These are phyloP conservation scores for Microcos paniculata DNA, from an alignment of 345 rosid genomes.

Conservation along the genomic window DNA sequence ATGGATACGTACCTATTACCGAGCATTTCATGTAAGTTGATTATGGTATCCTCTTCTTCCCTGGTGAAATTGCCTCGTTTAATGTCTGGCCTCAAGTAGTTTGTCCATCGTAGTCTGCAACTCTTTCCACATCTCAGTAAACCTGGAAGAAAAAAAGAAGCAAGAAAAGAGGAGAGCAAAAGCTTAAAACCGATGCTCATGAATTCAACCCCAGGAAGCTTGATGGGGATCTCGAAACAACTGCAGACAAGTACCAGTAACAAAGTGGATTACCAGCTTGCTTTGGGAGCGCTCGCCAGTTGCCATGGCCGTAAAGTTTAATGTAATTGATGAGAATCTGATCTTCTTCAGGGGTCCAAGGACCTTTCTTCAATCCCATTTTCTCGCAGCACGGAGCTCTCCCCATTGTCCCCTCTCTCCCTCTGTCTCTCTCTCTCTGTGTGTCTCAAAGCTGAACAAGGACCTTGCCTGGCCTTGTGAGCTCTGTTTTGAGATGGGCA, in stretches of 20 bases:
- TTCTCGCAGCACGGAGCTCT: slow-evolving; percentile 66
- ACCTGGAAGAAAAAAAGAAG: slow-evolving; percentile 31
- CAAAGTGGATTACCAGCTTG: slow-evolving; percentile 46
- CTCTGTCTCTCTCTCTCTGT: not conserved
- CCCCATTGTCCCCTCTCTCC: slow-evolving; percentile 31
- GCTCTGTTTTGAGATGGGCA: not conserved
- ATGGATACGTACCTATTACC: slow-evolving; percentile 56
- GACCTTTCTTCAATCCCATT: slow-evolving; percentile 64
- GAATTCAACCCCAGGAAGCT: too few species aligned
- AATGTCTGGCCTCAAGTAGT: slow-evolving; percentile 77
- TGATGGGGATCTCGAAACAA: not conserved
- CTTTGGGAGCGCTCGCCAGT: slow-evolving; percentile 64
- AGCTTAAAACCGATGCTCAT: not conserved
- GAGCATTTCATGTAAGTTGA: slow-evolving; percentile 50
- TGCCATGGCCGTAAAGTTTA: slow-evolving; percentile 51
- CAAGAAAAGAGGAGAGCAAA: not conserved
- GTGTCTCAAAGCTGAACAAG: not conserved
- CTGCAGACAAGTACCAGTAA: not conserved
- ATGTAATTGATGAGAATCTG: slow-evolving; percentile 46
- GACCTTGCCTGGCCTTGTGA: not conserved
- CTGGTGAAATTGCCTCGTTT: slow-evolving; percentile 73
- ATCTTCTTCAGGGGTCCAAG: slow-evolving; percentile 68
- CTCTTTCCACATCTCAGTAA: slow-evolving; percentile 82
- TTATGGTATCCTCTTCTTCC: slow-evolving; percentile 73
- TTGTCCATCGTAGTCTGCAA: slow-evolving; percentile 80